Conservation (phyloP, 495 filamentous ascomycete species). For the Penicillium waksmanii region DNA sequence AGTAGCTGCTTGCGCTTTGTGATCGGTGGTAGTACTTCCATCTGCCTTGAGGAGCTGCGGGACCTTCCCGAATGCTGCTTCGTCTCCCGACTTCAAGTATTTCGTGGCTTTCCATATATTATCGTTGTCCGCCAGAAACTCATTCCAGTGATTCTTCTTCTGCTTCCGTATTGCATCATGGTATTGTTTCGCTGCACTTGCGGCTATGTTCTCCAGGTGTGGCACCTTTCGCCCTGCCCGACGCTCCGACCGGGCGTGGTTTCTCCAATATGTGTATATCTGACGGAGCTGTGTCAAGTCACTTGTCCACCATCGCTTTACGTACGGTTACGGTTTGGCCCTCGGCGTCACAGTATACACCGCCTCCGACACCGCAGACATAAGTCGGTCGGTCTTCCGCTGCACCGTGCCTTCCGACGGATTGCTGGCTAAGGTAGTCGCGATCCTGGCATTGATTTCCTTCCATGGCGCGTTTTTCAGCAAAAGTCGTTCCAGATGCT, state of each 20-base stretch:
- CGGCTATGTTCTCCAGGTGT: constrained; percentile 21
- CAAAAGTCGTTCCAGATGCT: constrained; percentile 27
- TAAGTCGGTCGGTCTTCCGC: constrained; percentile 27
- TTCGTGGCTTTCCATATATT: constrained; percentile 33
- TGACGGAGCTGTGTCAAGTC: constrained; percentile 20
- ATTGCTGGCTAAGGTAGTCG: constrained; percentile 16
- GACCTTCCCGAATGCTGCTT: constrained; percentile 23
- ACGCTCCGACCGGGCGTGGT: constrained; percentile 19
- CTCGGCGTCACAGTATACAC: constrained; percentile 19
- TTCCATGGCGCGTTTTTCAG: constrained; percentile 38
- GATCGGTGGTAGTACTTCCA: constrained; percentile 20
- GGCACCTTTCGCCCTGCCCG: constrained; percentile 18
- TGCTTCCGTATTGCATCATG: constrained; percentile 27
- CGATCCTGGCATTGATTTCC: constrained; percentile 30
- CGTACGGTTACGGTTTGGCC: constrained; percentile 21
- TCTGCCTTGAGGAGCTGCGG: constrained; percentile 21
- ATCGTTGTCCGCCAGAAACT: constrained; percentile 29
- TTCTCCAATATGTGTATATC: constrained; percentile 19
- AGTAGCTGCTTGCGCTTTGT: constrained; percentile 25
- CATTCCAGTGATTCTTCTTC: constrained; percentile 32
- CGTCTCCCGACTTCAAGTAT: constrained; percentile 27
- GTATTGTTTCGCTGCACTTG: constrained; percentile 27
- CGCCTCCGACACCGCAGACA: constrained; percentile 8
- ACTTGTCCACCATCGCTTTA: constrained; percentile 22
- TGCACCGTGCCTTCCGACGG: constrained; percentile 24